Conservation (phyloP, 345 rosid genomes). For the Camelina sativa region DNA sequence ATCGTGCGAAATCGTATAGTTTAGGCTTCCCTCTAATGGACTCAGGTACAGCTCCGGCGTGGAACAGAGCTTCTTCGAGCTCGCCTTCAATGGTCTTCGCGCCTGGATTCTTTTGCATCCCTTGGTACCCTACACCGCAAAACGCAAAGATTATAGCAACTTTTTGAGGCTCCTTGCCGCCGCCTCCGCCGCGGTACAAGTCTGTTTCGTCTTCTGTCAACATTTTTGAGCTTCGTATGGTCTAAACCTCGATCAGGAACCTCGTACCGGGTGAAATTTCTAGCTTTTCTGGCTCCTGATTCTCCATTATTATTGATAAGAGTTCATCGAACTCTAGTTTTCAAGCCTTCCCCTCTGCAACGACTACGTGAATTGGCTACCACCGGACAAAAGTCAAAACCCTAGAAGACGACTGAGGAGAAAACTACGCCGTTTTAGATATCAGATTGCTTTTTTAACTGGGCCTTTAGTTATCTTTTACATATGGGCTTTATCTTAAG, state of each 20-base stretch:
- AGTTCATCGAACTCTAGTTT: slow-evolving; percentile 11
- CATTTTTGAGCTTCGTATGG: slow-evolving; percentile 58
- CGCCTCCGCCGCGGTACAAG: slow-evolving; percentile 17
- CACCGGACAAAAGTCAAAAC: slow-evolving; percentile 19
- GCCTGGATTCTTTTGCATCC: slow-evolving; percentile 94
- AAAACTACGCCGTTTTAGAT: background rate
- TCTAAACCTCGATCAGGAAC: slow-evolving; percentile 49
- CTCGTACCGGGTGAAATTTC: slow-evolving; percentile 28
- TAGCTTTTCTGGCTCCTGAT: background rate
- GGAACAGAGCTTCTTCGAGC: slow-evolving; percentile 88
- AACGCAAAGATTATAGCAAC: slow-evolving; percentile 86
- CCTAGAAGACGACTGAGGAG: slow-evolving; percentile 18
- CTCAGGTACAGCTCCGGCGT: slow-evolving; percentile 72
- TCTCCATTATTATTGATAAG: slow-evolving; percentile 28
- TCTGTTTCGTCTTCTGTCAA: slow-evolving; percentile 54
- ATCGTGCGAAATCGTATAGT: slow-evolving; percentile 82
- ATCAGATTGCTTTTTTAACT: background rate
- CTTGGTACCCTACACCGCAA: slow-evolving; percentile 96
- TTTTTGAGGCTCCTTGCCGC: slow-evolving; percentile 40
- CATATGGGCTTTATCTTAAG: slow-evolving; percentile 7
- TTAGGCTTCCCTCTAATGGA: slow-evolving; percentile 66
- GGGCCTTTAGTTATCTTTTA: background rate
- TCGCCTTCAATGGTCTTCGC: slow-evolving; percentile 97
- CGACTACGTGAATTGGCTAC: slow-evolving; percentile 14
- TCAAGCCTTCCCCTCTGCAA: slow-evolving; percentile 3